Percentiles rank a stretch among this genome's conserved stretches.
Conservation (phyloP, 2,329 filamentous ascomycete genomes). For the Paraphaeosphaeria sporulosa region DNA sequence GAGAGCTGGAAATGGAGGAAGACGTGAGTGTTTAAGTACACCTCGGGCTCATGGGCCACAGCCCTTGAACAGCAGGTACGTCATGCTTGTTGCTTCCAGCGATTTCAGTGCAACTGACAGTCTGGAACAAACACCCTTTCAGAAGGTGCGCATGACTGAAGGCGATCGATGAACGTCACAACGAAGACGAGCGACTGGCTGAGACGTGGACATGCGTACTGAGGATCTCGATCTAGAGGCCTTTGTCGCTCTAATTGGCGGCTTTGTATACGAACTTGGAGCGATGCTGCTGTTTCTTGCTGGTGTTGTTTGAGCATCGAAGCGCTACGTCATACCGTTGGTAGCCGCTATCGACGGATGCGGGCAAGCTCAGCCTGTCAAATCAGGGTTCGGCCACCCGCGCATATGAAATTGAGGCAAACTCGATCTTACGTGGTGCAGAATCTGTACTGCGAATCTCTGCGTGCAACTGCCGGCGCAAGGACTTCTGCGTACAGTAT, state of each 20-base stretch:
- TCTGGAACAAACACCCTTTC: not conserved
- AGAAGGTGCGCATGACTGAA: constrained; percentile 2
- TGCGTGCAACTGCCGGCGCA: not conserved
- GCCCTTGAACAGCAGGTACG: not conserved
- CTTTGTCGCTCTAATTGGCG: not conserved
- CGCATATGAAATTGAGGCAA: not conserved
- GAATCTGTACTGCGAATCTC: not conserved
- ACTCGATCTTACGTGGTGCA: not conserved
- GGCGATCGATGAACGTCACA: constrained; percentile 2
- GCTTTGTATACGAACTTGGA: not conserved
- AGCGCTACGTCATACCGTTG: constrained; percentile 9
- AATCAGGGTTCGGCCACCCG: constrained; percentile 3
- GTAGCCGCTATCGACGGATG: constrained; percentile 3
- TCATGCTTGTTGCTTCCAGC: constrained; percentile 5
- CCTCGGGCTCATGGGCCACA: not conserved
- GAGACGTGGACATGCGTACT: not conserved
- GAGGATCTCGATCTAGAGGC: not conserved
- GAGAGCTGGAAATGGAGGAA: not conserved
- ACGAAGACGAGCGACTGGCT: not conserved
- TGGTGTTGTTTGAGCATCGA: not conserved
- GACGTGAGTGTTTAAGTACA: not conserved
- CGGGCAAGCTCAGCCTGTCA: not conserved
- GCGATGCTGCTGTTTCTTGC: not conserved
- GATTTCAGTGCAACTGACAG: not conserved
- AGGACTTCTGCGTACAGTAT: not conserved